Conservation (phyloP, 164 flowering plant genomes). For the Vitis riparia region DNA sequence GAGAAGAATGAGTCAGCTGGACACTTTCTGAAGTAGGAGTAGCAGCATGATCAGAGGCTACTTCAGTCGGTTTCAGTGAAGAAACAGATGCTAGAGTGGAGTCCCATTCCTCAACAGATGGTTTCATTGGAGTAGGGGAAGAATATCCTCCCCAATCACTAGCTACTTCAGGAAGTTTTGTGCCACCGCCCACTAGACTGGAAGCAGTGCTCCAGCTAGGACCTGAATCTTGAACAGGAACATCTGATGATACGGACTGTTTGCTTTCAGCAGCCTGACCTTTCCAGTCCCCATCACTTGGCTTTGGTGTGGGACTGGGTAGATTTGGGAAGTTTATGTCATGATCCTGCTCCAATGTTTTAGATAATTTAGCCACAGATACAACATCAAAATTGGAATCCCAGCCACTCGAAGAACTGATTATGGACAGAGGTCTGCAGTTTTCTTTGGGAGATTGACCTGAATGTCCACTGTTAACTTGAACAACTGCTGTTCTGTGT, state of each 20-base stretch:
- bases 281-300: slow-evolving; percentile 14
- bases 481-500: slow-evolving; percentile 3
- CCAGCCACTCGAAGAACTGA: slow-evolving; percentile 20
- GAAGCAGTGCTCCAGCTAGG: slow-evolving; percentile 42
- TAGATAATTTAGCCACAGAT: slow-evolving; percentile 22
- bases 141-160: slow-evolving; percentile 45
- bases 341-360: slow-evolving; percentile 16
- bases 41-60: slow-evolving; percentile 17
- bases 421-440: slow-evolving; percentile 21
- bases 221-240: slow-evolving; percentile 34
- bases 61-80: slow-evolving; percentile 32
- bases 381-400: slow-evolving; percentile 21
- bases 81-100: slow-evolving; percentile 31
- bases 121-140: slow-evolving; percentile 33
- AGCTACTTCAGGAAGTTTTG: slow-evolving; percentile 29
- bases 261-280: slow-evolving; percentile 22
- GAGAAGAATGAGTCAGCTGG: slow-evolving; percentile 23
- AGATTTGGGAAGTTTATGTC: slow-evolving; percentile 21
- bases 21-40: slow-evolving; percentile 21
- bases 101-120: slow-evolving; percentile 38
- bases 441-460: slow-evolving; percentile 35
- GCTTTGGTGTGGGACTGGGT: slow-evolving; percentile 28
- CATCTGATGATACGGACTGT: slow-evolving; percentile 20
- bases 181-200: slow-evolving; percentile 32
- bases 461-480: slow-evolving; percentile 9